Evolutionary conservation across 352 stramenopile genomes (phyloP), one percentile per base, ranked within the genome.

Genomic region (Elongisporangium prolatum): DNA sequence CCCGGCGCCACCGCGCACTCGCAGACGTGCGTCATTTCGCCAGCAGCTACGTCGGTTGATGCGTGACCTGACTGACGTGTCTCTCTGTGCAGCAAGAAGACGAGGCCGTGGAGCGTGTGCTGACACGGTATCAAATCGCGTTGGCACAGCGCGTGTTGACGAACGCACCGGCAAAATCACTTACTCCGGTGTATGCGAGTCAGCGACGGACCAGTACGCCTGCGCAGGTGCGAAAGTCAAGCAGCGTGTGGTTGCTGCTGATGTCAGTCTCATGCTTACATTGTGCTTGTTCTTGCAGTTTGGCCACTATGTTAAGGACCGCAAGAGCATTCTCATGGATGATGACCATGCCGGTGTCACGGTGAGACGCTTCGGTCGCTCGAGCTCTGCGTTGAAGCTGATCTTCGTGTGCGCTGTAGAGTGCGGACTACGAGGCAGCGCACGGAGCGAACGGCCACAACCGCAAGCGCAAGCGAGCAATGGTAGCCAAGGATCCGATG

Each of bases 391-490:
- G 28, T 9, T 14, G 28, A 9, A 5, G 28, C 28, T 40, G 28
- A 40, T 13, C 28, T 40, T 40, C 28, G 28, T 40, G 8, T 40
- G 28, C 1, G 5, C 28, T 40, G 4, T 40, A 40, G 28, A 40
- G 28, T 40, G 28, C 28, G 9, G 28, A 8, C 9, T 13, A 14
- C 4, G 28, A 40, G 28, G 14, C 28, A 40, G 28, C 28, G 28
- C 28, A 40, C 38, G 22, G 22, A 55, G 51, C 49, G 56, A 63
- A 40, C 8, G 28, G 28, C 28, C 28, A 59, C 22, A 69, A 75
- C 58, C 69, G 80, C 16, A 92, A 90, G 61, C 80, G 83, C 38
- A 90, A 89, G 63, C 76, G 83, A 49, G 77, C 63, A 34, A 63
- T 71, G 20, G 70, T 84, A 7, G 54, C 77, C 2, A 77, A 81